Evolutionary conservation across 768 basidiomycete genomes (phyloP), one percentile per base, ranked within the genome.

Genomic region (Leucocoprinus sp.): DNA sequence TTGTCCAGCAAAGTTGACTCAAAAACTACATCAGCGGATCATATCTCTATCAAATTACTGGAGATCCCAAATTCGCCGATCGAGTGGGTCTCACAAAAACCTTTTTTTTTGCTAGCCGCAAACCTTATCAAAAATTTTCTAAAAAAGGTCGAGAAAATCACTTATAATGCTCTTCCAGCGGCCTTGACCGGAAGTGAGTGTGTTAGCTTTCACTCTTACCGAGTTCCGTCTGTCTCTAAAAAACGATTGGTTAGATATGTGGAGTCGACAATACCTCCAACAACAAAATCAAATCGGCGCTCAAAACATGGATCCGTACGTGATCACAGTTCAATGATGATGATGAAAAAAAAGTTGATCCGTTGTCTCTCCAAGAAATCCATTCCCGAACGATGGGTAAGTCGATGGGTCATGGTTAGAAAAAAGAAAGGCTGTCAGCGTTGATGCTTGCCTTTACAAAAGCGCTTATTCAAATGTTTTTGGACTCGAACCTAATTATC

Each of bases 211-310:
- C 2, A 18, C 18, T 7, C 1, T 7, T 24, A 4, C 28, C 15
- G 5, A 12, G 17, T 15, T 5, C 21, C n/a, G 28, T 14, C n/a
- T 34, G 15, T 37, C n/a, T 42, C 35, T 24, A 19, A 9, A 9
- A 28, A n/a, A n/a, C n/a, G n/a, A n/a, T n/a, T n/a, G 15, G 18
- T 3, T 36, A 75, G 74, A 71, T 52, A 77, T 78, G 72, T 78
- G 74, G 75, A 69, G 73, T 0, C 64, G 74, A 11, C 76, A 78
- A 55, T 80, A 78, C 52, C 58, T 78, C 12, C 78, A 78, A 49
- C 70, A 78, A 52, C 71, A 75, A 55, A 80, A 76, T 51, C 76
- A 78, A 53, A 70, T 78, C 29, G 72, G 70, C 0, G 65, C 74
- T 12, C 67, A 71, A 58, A 76, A 76, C 52, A 78, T 76, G 75